phyloP scores from a whole-genome alignment of 2,329 filamentous ascomycete genomes.

The Beauveria rudraprayagi region DNA sequence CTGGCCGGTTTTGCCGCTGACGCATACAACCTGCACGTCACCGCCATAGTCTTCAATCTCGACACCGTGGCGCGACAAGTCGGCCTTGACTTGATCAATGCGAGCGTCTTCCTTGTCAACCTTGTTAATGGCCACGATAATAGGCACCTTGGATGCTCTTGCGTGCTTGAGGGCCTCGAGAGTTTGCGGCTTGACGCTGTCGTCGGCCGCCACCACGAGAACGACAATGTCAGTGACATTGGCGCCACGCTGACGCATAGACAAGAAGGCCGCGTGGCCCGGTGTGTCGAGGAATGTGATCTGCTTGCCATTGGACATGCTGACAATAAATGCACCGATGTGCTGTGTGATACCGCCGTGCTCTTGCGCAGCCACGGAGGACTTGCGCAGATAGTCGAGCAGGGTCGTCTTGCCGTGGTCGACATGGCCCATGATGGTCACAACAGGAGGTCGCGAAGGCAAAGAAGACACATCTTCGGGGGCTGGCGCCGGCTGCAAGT shows the following conservation, averaged over 20 bases:
- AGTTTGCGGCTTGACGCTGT: slow-evolving; percentile 95
- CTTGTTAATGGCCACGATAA: slow-evolving; percentile 98
- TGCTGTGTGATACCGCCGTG: slow-evolving; percentile 98
- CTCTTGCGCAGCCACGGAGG: slow-evolving; percentile 82
- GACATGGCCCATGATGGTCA: slow-evolving; percentile 99
- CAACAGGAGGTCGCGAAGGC: slow-evolving; percentile 76
- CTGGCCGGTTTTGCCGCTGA: slow-evolving; percentile 87
- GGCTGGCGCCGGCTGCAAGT: slow-evolving; percentile 62
- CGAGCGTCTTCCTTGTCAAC: slow-evolving; percentile 81
- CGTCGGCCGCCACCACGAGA: slow-evolving; percentile 90
- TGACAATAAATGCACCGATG: slow-evolving; percentile 93
- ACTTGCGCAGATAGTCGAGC: slow-evolving; percentile 86
- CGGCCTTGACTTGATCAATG: slow-evolving; percentile 76
- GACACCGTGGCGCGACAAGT: slow-evolving; percentile 74
- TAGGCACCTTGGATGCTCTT: slow-evolving; percentile 75
- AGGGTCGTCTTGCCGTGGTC: slow-evolving; percentile 98
- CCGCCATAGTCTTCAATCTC: slow-evolving; percentile 93
- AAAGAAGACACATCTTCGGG: slow-evolving; percentile 60
- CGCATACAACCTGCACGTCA: slow-evolving; percentile 83
- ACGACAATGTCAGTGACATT: slow-evolving; percentile 96
- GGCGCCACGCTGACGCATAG: slow-evolving; percentile 91
- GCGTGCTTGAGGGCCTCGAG: slow-evolving; percentile 95
- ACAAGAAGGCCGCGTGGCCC: slow-evolving; percentile 89
- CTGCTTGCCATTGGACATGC: slow-evolving; percentile 73
- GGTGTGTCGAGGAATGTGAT: slow-evolving; percentile 98